A percentile compares a stretch with the other conserved stretches of the same genome.
Evolutionary conservation across 306 rosid genomes (phyloP).

Genomic region (Cicer cuneatum): DNA sequence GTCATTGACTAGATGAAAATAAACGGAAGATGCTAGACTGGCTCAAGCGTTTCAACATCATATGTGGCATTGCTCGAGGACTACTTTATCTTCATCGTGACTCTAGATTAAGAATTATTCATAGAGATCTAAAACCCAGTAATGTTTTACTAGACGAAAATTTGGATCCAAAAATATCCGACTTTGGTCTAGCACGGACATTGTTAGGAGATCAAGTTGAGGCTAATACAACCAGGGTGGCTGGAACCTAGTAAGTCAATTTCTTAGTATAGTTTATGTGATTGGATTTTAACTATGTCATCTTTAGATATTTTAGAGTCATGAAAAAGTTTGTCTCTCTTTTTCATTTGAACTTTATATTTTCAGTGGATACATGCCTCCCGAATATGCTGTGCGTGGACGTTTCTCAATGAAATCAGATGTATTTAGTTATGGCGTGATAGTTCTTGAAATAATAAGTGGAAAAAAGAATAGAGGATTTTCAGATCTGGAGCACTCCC

Average conservation of each 20-base stretch:
- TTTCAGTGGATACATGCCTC: slow-evolving; percentile 62
- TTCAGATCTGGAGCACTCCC: slow-evolving; percentile 6
- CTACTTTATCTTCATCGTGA: slow-evolving; percentile 44
- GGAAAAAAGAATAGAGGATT: slow-evolving; percentile 61
- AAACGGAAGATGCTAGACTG: slow-evolving; percentile 17
- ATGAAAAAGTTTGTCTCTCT: too few relatives aligned
- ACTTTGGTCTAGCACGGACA: slow-evolving; percentile 59
- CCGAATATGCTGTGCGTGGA: slow-evolving; percentile 53
- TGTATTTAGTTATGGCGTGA: slow-evolving; percentile 56
- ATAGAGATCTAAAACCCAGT: slow-evolving; percentile 61
- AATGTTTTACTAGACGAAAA: slow-evolving; percentile 55
- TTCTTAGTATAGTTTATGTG: neutral
- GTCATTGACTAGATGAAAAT: slow-evolving; percentile 14
- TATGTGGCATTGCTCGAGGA: slow-evolving; percentile 39
- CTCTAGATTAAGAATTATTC: slow-evolving; percentile 49
- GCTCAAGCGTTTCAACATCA: slow-evolving; percentile 1
- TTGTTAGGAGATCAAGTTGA: slow-evolving; percentile 55
- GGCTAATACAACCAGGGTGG: slow-evolving; percentile 55
- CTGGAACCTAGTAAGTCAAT: slow-evolving; percentile 62
- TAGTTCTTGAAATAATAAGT: slow-evolving; percentile 55
- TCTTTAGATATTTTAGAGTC: too few relatives aligned
- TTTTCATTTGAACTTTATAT: too few relatives aligned
- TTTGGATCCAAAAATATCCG: slow-evolving; percentile 60
- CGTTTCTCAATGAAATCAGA: slow-evolving; percentile 52
- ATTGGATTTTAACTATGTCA: neutral